Evolutionary conservation across 2,329 filamentous ascomycete species (phyloP), one percentile per base, ranked within the genome.

Genomic region (Tolypocladium tropicale): DNA sequence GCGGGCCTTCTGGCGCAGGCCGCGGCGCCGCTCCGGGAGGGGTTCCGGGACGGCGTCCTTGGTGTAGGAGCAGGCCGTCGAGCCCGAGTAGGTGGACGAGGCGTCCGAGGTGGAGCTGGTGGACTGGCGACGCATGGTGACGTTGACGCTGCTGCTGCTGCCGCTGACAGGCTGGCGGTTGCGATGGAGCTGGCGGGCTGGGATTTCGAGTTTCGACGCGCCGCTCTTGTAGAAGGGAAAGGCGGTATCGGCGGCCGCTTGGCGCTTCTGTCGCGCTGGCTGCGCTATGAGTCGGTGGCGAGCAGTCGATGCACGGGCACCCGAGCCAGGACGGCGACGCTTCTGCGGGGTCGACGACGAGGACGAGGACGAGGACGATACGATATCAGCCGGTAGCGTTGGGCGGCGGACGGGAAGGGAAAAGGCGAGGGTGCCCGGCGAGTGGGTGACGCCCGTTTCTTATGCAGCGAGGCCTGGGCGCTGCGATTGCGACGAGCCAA

Each of bases 1-100:
- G 57, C 68, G 67, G 18, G 69, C 68, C 55, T 66, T 66, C 55
- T 70, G 65, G 50, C 67, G 66, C 56, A 69, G 58, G 52, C 65
- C 65, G 50, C 66, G 59, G 34, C 64, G 63, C 7, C 48, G 52
- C 30, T 49, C 54, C 51, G 58, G 46, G 10, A 58, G 53, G 32
- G 55, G 51, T 14, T 53, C 25, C 23, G 53, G 5, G 14, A 43
- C 30, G 55, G 37, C 46, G 7, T 66, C 62, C 59, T 70, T 67
- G 59, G 58, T 54, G 62, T 62, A 63, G 55, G 63, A 67, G 61
- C 62, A 63, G 54, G 66, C 66, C 30, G 65, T 64, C 49, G 66
- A 65, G 54, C 63, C 67, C 34, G 69, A 69, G 61, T 64, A 59
- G 50, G 64, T 61, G 33, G 68, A 67, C 52, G 65, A 63, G n/a